Base-by-base conservation (phyloP, 768 basidiomycete species). In the Boletus bicolor region DNA sequence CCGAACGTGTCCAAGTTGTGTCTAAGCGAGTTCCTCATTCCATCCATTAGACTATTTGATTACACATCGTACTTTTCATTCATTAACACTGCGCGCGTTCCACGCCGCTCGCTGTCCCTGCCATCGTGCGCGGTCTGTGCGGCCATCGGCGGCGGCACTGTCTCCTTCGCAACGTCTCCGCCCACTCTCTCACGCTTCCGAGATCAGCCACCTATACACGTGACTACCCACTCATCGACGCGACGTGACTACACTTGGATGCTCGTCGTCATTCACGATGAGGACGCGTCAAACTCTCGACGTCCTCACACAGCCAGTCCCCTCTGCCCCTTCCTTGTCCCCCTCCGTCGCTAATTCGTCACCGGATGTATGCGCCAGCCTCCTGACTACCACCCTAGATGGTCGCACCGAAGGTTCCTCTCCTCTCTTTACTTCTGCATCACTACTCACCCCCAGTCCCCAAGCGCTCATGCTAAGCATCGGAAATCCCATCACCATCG, bases 291-390 rank as follows among this genome's bases (percentile, higher is more conserved):
- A 65, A 30, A 55, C 51, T 7, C 42, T 59, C 43, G 68, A 69
- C 15, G 44, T 5, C 17, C 61, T 57, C 45, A 73, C 70, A 2
- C 70, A 73, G 46, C 72, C 68, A 36, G 58, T 73, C 4, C 60
- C 66, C 0, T 70, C 70, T 4, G 56, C 44, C n/a, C 69, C 61
- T 8, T 54, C 70, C 3, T 44, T 51, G 36, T 48, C 70, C 30
- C 50, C 45, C 1, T 57, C 61, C 34, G 2, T 30, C 4, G 35
- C 52, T 0, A 44, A 54, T n/a, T 44, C 60, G 3, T 64, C 61
- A 7, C 51, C 52, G 35, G 70, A 72, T 78, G 73, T 86, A 82
- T 91, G 89, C 78, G 89, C 89, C 19, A 89, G 87, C 64, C 72
- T 91, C 8, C 70, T 85, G 26, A 89, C 88, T 0, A 73, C 72